Evolutionary conservation across 306 rosid genomes (phyloP), one percentile per base, ranked within the genome.

Genomic region (Casuarina glauca): DNA sequence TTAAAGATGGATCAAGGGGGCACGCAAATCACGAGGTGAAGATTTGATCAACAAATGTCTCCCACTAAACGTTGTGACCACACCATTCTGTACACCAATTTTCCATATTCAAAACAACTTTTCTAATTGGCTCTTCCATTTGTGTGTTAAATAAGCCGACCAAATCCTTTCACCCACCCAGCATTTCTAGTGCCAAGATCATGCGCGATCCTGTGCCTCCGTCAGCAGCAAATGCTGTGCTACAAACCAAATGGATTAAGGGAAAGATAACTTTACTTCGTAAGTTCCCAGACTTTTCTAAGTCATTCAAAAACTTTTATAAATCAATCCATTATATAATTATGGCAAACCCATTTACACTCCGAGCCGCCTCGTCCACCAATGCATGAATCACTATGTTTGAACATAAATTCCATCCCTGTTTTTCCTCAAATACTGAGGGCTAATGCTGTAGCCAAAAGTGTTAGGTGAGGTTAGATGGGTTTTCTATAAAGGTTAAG

Each of bases 331-430:
- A 39, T 48, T 20, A 10, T 35, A 32, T 64, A 8, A 39, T 41
- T 42, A 54, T 74, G 69, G 72, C 62, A 39, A 77, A 60, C 69
- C 69, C 60, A 32, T 57, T 76, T 63, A 44, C 82, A 45, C 58
- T 70, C 74, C 90, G 46, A 55, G 63, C 82, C 64, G 76, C 71
- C 79, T 80, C 86, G 83, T 82, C 83, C 90, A 82, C 84, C 83
- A 76, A 82, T 79, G 83, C 90, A 72, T 69, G 4, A 82, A 61
- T 71, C 75, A 79, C 70, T 19, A 79, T 69, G 67, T 55, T 38
- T 63, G 46, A 77, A 54, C 43, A 52, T 41, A 51, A 35, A 49
- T 50, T 35, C 8, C 58, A 9, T 35, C 19, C 41, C 44, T 15
- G 17, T 45, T 6, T 1, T 50, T 26, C 15, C 61, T 42, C 9